phyloP scores from a whole-genome alignment of 2,329 filamentous ascomycete species.

The Trichoderma gracile region DNA sequence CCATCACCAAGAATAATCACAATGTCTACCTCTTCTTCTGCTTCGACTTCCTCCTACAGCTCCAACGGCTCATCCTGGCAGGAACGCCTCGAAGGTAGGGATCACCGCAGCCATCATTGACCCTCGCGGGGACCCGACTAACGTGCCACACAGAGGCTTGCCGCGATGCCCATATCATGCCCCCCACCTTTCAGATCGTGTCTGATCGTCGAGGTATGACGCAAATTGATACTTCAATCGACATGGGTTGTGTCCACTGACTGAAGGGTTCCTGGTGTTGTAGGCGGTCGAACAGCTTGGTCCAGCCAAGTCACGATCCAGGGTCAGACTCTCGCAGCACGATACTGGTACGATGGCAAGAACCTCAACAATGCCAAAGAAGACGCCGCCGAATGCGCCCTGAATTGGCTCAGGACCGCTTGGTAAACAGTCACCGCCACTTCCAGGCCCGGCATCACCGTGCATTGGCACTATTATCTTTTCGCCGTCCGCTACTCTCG shows the following conservation, averaged over 20 bases:
- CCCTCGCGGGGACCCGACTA: background rate
- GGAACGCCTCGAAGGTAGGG: conserved; percentile 55
- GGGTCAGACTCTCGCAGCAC: conserved; percentile 65
- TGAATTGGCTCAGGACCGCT: conserved; percentile 54
- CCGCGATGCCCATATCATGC: conserved; percentile 51
- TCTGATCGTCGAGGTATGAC: conserved; percentile 71
- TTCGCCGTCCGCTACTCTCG: background rate
- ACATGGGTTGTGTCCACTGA: background rate
- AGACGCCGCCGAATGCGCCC: conserved; percentile 83
- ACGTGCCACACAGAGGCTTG: conserved; percentile 53
- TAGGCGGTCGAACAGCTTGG: conserved; percentile 89
- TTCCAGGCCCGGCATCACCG: background rate
- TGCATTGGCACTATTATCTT: background rate
- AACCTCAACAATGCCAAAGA: conserved; percentile 86
- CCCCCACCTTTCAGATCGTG: conserved; percentile 67
- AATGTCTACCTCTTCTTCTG: conserved; percentile 30
- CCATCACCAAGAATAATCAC: background rate
- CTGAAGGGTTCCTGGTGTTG: background rate
- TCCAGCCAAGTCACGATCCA: conserved; percentile 76
- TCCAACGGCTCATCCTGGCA: conserved; percentile 49
- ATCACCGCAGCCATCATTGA: background rate
- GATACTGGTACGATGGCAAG: conserved; percentile 90
- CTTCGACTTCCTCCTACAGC: conserved; percentile 32
- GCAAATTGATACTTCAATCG: conserved; percentile 7
- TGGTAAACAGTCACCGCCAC: conserved; percentile 17